Base-by-base conservation (phyloP, 1,284 basidiomycete species). In the Tremellales sp. region DNA sequence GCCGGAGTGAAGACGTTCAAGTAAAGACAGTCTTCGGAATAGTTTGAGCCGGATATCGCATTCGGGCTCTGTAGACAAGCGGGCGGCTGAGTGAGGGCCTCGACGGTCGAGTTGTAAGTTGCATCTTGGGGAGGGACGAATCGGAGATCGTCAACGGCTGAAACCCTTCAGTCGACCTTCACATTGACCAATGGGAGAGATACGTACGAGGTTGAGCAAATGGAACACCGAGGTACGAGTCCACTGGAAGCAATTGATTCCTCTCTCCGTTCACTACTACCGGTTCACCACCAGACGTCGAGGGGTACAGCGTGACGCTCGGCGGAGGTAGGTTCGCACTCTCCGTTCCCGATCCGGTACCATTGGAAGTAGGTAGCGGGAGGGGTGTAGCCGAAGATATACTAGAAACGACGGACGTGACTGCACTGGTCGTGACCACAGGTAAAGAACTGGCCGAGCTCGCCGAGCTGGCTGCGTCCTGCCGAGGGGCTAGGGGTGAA, bases 181-280 rank as follows among this genome's bases (percentile, higher is more conserved):
- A n/a, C n/a, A 23, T 36, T 13, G 36, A n/a, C 12, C 11, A 1
- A 13, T 17, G 19, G 24, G 22, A n/a, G n/a, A n/a, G 22, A 13
- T 1, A 49, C 52, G 45, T 40, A 58, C 52, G 85, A n/a, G 83
- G 77, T 53, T 80, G 71, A 12, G 82, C 84, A 56, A 79, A 87
- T 0, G 82, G 84, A 35, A 87, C 80, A 1, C 84, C 84, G 2
- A 85, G 74, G 54, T 64, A 75, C 3, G 61, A 53, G 42, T 57
- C 55, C 40, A 51, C 49, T 6, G 35, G 17, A 40, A 40, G 27
- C 15, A 25, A 41, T 24, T 11, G 19, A 24, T 8, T 13, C 17
- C 7, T 35, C 10, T 21, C 42, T 3, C 43, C 44, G 3, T 25
- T 41, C 7, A 46, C 29, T 22, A 23, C 44, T 10, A 46, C 26